A percentile compares a stretch with the other conserved stretches of the same genome.
phyloP scores from a whole-genome alignment of 352 stramenopile species.

The Pythium myriotylum region DNA sequence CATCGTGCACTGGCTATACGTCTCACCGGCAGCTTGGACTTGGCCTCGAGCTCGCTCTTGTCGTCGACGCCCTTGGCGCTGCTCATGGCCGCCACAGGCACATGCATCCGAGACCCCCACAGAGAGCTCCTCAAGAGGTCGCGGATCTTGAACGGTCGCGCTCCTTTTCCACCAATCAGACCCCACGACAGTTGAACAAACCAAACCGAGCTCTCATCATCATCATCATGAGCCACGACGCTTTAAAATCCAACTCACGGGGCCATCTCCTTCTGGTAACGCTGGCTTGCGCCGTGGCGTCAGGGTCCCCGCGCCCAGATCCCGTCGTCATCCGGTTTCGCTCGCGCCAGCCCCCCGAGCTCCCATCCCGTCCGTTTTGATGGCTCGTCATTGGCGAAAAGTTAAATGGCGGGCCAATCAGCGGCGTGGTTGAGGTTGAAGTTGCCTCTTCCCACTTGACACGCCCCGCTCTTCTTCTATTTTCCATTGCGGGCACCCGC shows the following conservation, averaged over 20 bases:
- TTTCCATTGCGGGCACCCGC: neutral
- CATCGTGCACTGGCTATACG: neutral
- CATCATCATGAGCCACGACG: neutral
- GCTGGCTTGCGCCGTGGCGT: too few relatives aligned
- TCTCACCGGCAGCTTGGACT: constrained; percentile 26
- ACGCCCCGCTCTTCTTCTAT: neutral
- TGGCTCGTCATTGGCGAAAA: constrained; percentile 15
- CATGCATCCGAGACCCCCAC: neutral
- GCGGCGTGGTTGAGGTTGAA: constrained; percentile 18
- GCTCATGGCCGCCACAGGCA: constrained; percentile 28
- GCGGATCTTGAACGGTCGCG: constrained; percentile 32
- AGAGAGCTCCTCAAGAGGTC: neutral
- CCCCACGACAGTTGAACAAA: neutral
- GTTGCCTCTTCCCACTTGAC: constrained; percentile 17
- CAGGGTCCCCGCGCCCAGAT: neutral
- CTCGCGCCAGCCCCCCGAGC: neutral
- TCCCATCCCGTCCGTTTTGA: neutral
- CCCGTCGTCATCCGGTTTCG: neutral
- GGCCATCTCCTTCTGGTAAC: too few relatives aligned
- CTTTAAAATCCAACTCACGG: too few relatives aligned
- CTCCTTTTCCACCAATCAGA: constrained; percentile 15
- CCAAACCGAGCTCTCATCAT: too few relatives aligned
- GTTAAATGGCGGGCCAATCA: constrained; percentile 26
- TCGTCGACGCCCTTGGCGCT: constrained; percentile 24
- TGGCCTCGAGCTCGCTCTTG: constrained; percentile 26